Base-by-base conservation (phyloP, 768 basidiomycete species). In the Agaricus sinodeliciosus region DNA sequence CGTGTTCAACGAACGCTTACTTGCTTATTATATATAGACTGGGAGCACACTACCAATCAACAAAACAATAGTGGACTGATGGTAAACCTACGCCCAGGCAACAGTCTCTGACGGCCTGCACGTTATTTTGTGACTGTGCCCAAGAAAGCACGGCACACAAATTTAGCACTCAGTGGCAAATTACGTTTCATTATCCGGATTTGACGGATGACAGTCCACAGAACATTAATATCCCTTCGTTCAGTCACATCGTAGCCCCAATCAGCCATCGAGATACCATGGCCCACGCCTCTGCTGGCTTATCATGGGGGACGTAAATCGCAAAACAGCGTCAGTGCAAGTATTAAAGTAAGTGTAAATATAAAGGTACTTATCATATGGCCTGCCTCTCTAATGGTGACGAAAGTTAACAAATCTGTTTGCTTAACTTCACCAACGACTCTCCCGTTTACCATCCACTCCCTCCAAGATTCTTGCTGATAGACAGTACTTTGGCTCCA, bases 231-330 rank as follows among this genome's bases (percentile, higher is more conserved):
- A 34, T 27, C 0, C 16, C 41, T 18, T 22, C 12, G 16, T 34
- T 16, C 35, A 40, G 49, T 72, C 64, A 74, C 46, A 81, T 61
- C 9, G 61, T 66, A 52, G 68, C 54, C 40, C 67, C 64, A 22
- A 70, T 72, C 27, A 89, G 65, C 87, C 85, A 89, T 34, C 78
- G 71, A 25, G 78, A 78, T 27, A 89, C 70, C 79, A 89, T 80
- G 42, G 73, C 69, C 42, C 81, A 66, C 9, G 81, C 71, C 62
- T 86, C 82, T 56, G 70, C 75, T 3, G 87, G 85, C 60, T 83
- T 85, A 62, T 85, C 84, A 71, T 79, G 75, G 27, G 84, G 83
- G 55, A 85, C 82, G 72, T 84, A 63, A 59, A 63, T 56, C n/a
- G 42, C 51, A 51, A 60, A 43, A 41, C 25, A 60, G 53, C 57